phyloP scores from a whole-genome alignment of 345 rosid genomes.

The Salix brachista region DNA sequence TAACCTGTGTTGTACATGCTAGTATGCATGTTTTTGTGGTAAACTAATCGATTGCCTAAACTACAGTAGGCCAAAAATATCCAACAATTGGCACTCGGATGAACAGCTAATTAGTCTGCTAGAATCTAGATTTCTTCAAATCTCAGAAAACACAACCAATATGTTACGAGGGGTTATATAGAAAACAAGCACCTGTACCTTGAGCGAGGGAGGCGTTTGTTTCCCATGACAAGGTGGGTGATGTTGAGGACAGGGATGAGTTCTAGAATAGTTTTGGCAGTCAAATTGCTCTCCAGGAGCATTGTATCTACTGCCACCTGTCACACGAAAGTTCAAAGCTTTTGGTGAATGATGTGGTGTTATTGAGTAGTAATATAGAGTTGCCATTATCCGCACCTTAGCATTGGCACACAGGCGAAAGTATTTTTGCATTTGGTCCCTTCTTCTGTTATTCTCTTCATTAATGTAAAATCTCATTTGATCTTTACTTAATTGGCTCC shows the following conservation, averaged over 20 bases:
- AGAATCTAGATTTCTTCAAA: background rate
- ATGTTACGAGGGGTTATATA: background rate
- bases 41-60: no score
- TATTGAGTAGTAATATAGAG: background rate
- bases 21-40: no score
- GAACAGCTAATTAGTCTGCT: background rate
- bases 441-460: conserved; percentile 55
- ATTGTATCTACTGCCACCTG: conserved; percentile 55
- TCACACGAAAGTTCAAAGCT: background rate
- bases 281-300: conserved; percentile 44
- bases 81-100: background rate
- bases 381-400: conserved; percentile 25
- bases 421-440: conserved; percentile 52
- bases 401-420: conserved; percentile 43
- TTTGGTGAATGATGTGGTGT: background rate
- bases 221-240: conserved; percentile 53
- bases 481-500: conserved; percentile 48
- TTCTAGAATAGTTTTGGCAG: conserved; percentile 47
- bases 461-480: conserved; percentile 49
- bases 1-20: no score
- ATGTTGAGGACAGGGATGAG: conserved; percentile 61
- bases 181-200: conserved; percentile 24
- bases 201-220: conserved; percentile 34
- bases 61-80: no score
- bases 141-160: background rate